These are phyloP conservation scores for Triticum timopheevii DNA, from an alignment of 176 grass and related monocot species.

Conservation along the genomic window DNA sequence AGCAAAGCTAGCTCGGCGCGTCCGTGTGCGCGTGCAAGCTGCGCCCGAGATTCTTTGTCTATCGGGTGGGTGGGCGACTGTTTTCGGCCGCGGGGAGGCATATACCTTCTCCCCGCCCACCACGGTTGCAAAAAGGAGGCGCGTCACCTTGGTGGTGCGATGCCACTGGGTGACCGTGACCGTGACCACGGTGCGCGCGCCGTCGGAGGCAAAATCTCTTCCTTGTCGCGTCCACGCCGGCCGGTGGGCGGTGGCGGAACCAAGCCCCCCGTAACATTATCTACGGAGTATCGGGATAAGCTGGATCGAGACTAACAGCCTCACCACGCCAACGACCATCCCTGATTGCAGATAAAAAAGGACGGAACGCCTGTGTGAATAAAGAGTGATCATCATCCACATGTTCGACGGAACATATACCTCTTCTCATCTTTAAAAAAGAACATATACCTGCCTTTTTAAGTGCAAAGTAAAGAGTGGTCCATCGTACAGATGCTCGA, in stretches of 20 bases:
- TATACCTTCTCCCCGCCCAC: background rate
- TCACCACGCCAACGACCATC: too few relatives aligned
- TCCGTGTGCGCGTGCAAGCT: background rate
- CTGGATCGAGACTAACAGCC: too few relatives aligned
- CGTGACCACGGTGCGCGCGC: background rate
- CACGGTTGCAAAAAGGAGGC: background rate
- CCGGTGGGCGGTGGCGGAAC: background rate
- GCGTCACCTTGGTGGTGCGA: background rate
- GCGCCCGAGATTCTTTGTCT: slow-evolving; percentile 9
- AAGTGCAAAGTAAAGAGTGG: background rate
- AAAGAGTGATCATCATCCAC: background rate
- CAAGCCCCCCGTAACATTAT: background rate
- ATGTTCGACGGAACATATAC: background rate
- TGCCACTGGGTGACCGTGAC: background rate
- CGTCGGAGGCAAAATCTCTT: background rate
- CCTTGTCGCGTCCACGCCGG: background rate
- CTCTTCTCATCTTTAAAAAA: background rate
- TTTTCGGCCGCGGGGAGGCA: background rate
- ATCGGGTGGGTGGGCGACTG: background rate
- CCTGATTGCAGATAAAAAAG: too few relatives aligned
- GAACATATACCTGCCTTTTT: background rate
- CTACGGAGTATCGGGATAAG: too few relatives aligned
- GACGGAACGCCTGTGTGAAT: too few relatives aligned
- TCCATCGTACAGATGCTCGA: background rate
- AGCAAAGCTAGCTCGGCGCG: background rate